Percentiles rank a stretch among this genome's conserved stretches.
These are phyloP conservation scores for Metarhizium sp. DNA, from an alignment of 2,329 filamentous ascomycete genomes.

Conservation along the genomic window DNA sequence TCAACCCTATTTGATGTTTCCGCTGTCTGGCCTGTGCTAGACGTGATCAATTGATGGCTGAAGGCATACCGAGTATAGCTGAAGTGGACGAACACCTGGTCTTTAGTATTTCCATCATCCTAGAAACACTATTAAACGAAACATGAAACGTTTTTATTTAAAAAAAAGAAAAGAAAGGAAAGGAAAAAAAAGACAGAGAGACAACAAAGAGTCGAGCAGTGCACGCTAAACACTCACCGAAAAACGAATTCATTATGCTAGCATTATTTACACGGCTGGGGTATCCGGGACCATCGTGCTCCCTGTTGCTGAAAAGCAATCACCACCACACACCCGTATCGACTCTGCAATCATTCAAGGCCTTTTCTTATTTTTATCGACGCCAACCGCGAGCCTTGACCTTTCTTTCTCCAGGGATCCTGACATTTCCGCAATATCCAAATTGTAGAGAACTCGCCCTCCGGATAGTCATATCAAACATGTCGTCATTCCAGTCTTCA, in stretches of 20 bases:
- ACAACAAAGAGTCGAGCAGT: not conserved
- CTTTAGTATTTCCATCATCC: no score
- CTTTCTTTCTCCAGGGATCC: not conserved
- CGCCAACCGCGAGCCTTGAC: not conserved
- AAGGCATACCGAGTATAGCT: no score
- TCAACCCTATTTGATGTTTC: no score
- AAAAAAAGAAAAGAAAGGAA: not conserved
- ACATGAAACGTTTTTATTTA: no score
- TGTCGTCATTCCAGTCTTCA: conserved; percentile 2
- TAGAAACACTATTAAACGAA: no score
- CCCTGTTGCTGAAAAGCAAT: not conserved
- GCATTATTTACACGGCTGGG: not conserved
- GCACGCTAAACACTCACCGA: not conserved
- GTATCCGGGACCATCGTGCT: not conserved
- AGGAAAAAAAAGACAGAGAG: not conserved
- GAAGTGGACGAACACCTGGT: no score
- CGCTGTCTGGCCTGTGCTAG: no score
- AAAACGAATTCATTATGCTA: not conserved
- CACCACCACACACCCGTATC: no score
- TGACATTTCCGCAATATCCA: not conserved
- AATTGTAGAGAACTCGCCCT: not conserved
- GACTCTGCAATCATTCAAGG: not conserved
- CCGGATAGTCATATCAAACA: conserved; percentile 4
- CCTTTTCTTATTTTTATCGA: not conserved
- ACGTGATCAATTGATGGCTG: no score